Evolutionary conservation across 768 basidiomycete species (phyloP).

Genomic region (Amanita thiersii): DNA sequence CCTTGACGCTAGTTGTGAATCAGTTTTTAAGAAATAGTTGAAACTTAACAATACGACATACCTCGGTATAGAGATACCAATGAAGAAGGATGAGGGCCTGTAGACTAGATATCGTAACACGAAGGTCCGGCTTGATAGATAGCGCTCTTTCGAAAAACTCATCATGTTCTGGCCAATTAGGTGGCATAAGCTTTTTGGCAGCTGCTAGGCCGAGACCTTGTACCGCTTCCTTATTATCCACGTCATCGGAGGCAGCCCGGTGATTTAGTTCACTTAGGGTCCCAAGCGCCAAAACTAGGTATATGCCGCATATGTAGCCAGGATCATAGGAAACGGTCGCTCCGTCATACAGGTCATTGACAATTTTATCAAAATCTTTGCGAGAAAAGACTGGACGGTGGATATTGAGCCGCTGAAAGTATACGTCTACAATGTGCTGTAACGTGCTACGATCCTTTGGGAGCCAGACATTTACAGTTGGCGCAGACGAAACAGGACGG

Average conservation of each 20-base stretch:
- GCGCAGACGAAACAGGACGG: conserved; percentile 18
- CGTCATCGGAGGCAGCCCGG: conserved; percentile 46
- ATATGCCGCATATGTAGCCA: conserved; percentile 71
- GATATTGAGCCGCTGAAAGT: conserved; percentile 69
- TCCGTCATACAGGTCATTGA: conserved; percentile 62
- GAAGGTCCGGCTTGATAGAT: conserved; percentile 71
- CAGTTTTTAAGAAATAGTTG: not conserved
- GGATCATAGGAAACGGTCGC: conserved; percentile 49
- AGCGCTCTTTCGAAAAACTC: conserved; percentile 81
- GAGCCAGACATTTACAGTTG: conserved; percentile 52
- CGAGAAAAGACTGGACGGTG: conserved; percentile 74
- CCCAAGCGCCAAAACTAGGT: conserved; percentile 72
- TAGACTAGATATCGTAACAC: conserved; percentile 74
- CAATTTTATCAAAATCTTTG: conserved; percentile 54
- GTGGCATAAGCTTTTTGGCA: conserved; percentile 55
- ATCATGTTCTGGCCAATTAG: conserved; percentile 72
- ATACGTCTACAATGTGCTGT: conserved; percentile 53
- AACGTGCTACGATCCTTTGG: conserved; percentile 72
- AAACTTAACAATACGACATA: conserved; percentile 20
- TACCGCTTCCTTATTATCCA: conserved; percentile 28
- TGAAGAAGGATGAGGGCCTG: conserved; percentile 81
- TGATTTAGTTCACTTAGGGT: conserved; percentile 79
- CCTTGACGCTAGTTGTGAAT: conserved; percentile 61
- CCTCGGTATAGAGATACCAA: conserved; percentile 89
- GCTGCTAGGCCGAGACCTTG: conserved; percentile 28